phyloP scores from a whole-genome alignment of 768 basidiomycete genomes.

The Leucosporidium scottii region DNA sequence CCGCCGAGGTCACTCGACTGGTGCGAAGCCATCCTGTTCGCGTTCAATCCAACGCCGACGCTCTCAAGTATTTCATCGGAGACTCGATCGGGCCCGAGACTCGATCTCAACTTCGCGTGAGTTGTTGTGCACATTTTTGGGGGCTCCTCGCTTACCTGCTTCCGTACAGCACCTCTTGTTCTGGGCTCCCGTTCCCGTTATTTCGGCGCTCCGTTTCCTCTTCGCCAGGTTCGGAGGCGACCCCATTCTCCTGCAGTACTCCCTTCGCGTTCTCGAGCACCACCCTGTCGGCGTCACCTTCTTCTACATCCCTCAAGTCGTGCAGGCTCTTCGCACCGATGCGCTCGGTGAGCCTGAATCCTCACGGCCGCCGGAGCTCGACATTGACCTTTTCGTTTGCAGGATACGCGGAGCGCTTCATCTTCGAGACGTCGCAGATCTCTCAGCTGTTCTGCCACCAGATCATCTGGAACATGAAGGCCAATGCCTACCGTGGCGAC shows the following conservation, averaged over 20 bases:
- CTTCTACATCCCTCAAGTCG: constrained; percentile 98
- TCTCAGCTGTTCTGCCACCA: constrained; percentile 98
- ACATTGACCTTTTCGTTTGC: constrained; percentile 2
- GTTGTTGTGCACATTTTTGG: constrained; percentile 10
- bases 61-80: constrained; percentile 69
- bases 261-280: constrained; percentile 86
- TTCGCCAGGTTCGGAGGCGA: constrained; percentile 76
- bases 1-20: constrained; percentile 65
- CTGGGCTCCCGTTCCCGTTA: constrained; percentile 76
- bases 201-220: constrained; percentile 56
- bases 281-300: constrained; percentile 92
- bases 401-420: constrained; percentile 93
- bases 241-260: constrained; percentile 85
- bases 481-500: constrained; percentile 92
- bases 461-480: constrained; percentile 99
- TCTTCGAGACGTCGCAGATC: constrained; percentile 93
- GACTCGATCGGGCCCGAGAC: constrained; percentile 56
- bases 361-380: neutral
- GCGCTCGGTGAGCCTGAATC: constrained; percentile 57
- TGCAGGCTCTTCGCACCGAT: constrained; percentile 88
- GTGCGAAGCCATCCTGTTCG: constrained; percentile 65
- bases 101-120: constrained; percentile 68
- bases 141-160: constrained; percentile 8
- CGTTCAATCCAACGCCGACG: constrained; percentile 71
- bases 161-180: constrained; percentile 64